These are phyloP conservation scores for Lithospermum erythrorhizon DNA, from an alignment of 257 asterid genomes.

Conservation along the genomic window DNA sequence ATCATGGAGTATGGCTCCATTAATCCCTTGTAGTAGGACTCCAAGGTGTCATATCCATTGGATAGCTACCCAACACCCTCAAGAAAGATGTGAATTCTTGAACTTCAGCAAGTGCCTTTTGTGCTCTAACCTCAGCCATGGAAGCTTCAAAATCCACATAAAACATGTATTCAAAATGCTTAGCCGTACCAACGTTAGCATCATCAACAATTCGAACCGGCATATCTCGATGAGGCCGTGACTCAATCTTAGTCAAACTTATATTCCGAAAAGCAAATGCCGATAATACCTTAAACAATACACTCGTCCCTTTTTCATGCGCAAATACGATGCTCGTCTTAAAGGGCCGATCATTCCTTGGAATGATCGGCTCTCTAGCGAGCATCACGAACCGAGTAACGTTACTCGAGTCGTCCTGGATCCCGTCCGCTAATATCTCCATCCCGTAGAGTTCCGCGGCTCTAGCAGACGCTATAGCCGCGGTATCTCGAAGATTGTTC, in stretches of 20 bases:
- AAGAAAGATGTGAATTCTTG: conserved; percentile 16
- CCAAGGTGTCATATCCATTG: conserved; percentile 6
- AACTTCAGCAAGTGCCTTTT: conserved; percentile 79
- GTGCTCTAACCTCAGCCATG: conserved; percentile 83
- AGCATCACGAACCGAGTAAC: conserved; percentile 86
- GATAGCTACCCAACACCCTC: conserved; percentile 8
- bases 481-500: conserved; percentile 61
- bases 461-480: conserved; percentile 79
- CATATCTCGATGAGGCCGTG: conserved; percentile 65
- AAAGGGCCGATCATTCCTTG: conserved; percentile 78
- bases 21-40: conserved; percentile 8
- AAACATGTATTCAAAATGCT: conserved; percentile 79
- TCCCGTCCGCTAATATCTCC: conserved; percentile 51
- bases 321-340: conserved; percentile 86
- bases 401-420: conserved; percentile 76
- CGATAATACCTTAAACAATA: conserved; percentile 66
- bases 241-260: conserved; percentile 71
- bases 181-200: conserved; percentile 55
- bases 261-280: conserved; percentile 87
- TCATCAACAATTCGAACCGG: conserved; percentile 62
- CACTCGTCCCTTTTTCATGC: conserved; percentile 67
- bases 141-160: conserved; percentile 90
- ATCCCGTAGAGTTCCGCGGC: conserved; percentile 82
- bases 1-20: too few relatives aligned
- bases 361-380: conserved; percentile 79